phyloP scores from a whole-genome alignment of 2,329 filamentous ascomycete genomes.

The Fusarium sambucinum region DNA sequence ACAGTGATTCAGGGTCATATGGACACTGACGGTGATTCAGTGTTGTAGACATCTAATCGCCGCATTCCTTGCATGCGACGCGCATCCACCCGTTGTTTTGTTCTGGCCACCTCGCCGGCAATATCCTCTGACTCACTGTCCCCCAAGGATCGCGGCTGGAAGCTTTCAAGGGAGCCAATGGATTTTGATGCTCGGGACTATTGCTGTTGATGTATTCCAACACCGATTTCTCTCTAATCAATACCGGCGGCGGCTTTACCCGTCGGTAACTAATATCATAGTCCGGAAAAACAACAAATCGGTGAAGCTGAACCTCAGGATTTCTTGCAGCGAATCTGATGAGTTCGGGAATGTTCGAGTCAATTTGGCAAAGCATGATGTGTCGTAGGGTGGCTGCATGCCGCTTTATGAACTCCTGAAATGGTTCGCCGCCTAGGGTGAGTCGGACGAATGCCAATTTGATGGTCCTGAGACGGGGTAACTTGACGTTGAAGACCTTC shows the following conservation, averaged over 20 bases:
- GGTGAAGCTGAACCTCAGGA: constrained; percentile 5
- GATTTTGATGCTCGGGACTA: not conserved
- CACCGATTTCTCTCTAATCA: not conserved
- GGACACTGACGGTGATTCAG: too few relatives aligned
- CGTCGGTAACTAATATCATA: too few relatives aligned
- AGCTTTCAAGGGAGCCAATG: not conserved
- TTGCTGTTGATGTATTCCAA: constrained; percentile 14
- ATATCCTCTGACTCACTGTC: not conserved
- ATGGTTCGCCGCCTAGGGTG: not conserved
- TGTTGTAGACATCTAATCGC: too few relatives aligned
- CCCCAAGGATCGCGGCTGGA: not conserved
- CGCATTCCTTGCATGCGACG: constrained; percentile 2
- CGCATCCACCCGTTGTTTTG: not conserved
- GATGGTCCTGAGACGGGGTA: not conserved
- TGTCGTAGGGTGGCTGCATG: constrained; percentile 15
- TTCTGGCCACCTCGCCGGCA: too few relatives aligned
- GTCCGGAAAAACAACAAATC: constrained; percentile 2
- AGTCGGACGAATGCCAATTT: not conserved
- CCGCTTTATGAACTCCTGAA: not conserved
- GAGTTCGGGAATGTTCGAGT: not conserved
- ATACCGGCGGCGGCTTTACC: not conserved
- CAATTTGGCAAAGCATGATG: not conserved
- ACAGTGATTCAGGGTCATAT: too few relatives aligned
- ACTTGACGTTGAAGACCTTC: not conserved
- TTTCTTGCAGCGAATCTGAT: not conserved